Evolutionary conservation across 1,284 basidiomycete species (phyloP).

Genomic region (Puccinia hordei): DNA sequence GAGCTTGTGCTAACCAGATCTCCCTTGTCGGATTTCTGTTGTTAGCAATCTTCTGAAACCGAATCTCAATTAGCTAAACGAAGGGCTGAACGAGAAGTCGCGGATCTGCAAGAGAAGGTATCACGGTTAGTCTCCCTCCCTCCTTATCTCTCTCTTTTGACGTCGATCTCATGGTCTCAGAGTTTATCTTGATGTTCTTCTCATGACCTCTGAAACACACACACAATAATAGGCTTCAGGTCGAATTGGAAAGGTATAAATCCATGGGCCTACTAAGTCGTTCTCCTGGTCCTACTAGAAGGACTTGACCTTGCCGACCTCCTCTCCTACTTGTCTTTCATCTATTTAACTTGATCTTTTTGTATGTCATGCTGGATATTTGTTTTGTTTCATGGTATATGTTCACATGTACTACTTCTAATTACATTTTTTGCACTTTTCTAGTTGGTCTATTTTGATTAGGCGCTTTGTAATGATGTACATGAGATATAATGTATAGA

Average conservation of each 20-base stretch:
- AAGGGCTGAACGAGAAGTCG: slow-evolving; percentile 72
- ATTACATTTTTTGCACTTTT: not conserved
- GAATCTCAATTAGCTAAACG: slow-evolving; percentile 71
- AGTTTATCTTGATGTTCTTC: not conserved
- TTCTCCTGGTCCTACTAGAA: slow-evolving; percentile 46
- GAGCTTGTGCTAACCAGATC: slow-evolving; percentile 28
- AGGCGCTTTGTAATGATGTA: not conserved
- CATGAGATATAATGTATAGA: slow-evolving; percentile 8
- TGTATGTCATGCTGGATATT: not conserved
- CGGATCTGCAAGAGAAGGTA: slow-evolving; percentile 71
- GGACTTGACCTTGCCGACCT: not conserved
- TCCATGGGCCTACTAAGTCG: slow-evolving; percentile 45
- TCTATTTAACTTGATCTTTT: slow-evolving; percentile 1
- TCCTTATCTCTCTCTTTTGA: not conserved
- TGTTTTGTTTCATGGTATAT: not conserved
- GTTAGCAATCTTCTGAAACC: slow-evolving; percentile 71
- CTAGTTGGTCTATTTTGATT: not conserved
- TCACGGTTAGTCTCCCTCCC: slow-evolving; percentile 63
- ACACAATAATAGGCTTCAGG: slow-evolving; percentile 39
- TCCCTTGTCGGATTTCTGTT: not conserved
- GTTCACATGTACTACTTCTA: not conserved
- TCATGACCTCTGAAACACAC: not conserved
- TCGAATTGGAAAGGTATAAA: slow-evolving; percentile 50
- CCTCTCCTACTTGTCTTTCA: not conserved
- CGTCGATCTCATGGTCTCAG: not conserved